phyloP scores from a whole-genome alignment of 2,329 filamentous ascomycete species.

The Periconia sp. region DNA sequence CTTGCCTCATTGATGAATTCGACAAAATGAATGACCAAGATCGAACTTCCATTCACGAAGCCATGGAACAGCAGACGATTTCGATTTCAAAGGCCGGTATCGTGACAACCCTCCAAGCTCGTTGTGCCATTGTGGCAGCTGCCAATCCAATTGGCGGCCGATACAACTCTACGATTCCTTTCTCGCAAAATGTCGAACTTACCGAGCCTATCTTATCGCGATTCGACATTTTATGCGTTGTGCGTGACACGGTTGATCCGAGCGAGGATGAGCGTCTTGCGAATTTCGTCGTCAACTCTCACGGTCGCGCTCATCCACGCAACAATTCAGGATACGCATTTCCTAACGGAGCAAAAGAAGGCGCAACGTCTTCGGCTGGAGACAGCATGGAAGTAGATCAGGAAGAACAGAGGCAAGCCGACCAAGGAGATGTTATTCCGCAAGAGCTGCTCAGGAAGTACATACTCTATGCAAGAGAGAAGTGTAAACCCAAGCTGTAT shows the following conservation, averaged over 20 bases:
- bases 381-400: conserved; percentile 54
- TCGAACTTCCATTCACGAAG: conserved; percentile 96
- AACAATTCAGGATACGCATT: conserved; percentile 40
- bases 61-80: conserved; percentile 99
- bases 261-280: conserved; percentile 89
- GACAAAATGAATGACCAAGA: conserved; percentile 99
- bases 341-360: conserved; percentile 23
- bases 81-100: conserved; percentile 99
- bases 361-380: conserved; percentile 43
- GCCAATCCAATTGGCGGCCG: conserved; percentile 95
- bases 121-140: conserved; percentile 93
- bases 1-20: conserved; percentile 96
- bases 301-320: conserved; percentile 82
- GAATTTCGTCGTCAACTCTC: conserved; percentile 91
- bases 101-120: conserved; percentile 92
- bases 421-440: conserved; percentile 71
- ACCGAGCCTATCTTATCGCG: conserved; percentile 97
- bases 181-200: conserved; percentile 93
- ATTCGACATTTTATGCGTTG: conserved; percentile 96
- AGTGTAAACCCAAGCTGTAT: conserved; percentile 87
- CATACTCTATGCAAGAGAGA: conserved; percentile 90
- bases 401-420: conserved; percentile 48
- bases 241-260: conserved; percentile 92
- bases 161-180: conserved; percentile 95
- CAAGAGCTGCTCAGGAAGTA: conserved; percentile 94